phyloP scores from a whole-genome alignment of 352 stramenopile species.

The Phytophthora pluvialis region DNA sequence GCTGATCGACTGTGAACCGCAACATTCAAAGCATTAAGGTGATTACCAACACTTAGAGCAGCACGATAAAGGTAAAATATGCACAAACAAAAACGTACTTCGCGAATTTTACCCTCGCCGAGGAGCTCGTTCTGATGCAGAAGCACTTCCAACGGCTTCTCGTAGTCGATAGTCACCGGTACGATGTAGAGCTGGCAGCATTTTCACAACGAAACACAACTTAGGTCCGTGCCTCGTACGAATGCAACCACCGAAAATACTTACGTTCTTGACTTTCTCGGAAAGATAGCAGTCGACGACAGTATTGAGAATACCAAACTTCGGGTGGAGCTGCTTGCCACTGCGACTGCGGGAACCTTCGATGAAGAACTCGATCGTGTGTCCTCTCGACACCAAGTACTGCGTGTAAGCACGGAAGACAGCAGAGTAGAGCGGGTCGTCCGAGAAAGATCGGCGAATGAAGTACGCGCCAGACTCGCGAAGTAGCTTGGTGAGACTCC shows the following conservation, averaged over 20 bases:
- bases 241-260: constrained; percentile 20
- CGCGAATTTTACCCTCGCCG: constrained; percentile 81
- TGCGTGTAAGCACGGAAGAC: constrained; percentile 87
- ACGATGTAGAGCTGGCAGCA: constrained; percentile 72
- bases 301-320: constrained; percentile 79
- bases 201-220: constrained; percentile 6
- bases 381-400: constrained; percentile 73
- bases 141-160: constrained; percentile 84
- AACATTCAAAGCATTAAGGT: not conserved
- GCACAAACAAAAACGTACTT: constrained; percentile 37
- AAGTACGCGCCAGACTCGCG: constrained; percentile 82
- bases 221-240: not conserved
- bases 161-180: constrained; percentile 87
- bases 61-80: not conserved
- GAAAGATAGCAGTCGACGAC: constrained; percentile 78
- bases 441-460: constrained; percentile 74
- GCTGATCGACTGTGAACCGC: constrained; percentile 50
- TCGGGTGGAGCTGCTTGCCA: constrained; percentile 83
- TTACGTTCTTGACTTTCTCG: constrained; percentile 77
- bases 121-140: constrained; percentile 85
- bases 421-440: constrained; percentile 72
- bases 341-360: constrained; percentile 85
- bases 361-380: constrained; percentile 90
- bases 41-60: no score
- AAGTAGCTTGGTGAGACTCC: constrained; percentile 63